Base-by-base conservation (phyloP, 2,329 filamentous ascomycete genomes). In the Alternaria angustiovoidea region DNA sequence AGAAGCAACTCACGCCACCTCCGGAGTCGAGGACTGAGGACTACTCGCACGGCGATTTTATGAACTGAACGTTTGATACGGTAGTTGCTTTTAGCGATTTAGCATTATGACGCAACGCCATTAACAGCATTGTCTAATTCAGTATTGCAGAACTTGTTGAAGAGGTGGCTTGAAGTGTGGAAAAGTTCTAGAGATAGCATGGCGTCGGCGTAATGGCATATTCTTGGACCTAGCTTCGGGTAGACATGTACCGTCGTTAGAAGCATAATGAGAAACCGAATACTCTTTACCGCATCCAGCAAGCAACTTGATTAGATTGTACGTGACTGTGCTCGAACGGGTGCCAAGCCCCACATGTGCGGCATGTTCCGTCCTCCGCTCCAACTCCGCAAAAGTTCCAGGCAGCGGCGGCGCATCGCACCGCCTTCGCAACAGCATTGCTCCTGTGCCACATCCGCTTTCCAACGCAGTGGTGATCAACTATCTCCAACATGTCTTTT, bases 1-100 rank as follows among this genome's bases (percentile, higher is more conserved):
- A 98, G 81, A 92, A 88, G 77, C 91, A 87, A 66, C 81, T 94
- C 14, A 88, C 86, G 2, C 83, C 87, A 7, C 73, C 76, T 7
- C 71, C 76, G 2, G 75, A 78, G 66, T 73, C 75, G 18, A 62
- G 75, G 44, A 67, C 69, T 26, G 53, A 69, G 7, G 72, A 64
- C 54, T 74, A 76, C 54, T 67, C 71, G 18, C 74, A 72, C 51
- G 76, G 75, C 38, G 76, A 78, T 57, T 78, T 77, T 65, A 69
- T 78, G 57, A 60, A 60, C 44, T 60, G 53, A 57, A 60, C 43
- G 43, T 42, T 46, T 51, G 42, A 38, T 30, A 55, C 46, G 22
- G 53, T 42, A 38, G 41, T 36, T 57, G 47, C 56, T 51, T 49
- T 51, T 52, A 51, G 57, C 53, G 52, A 56, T 56, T 54, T 41